A percentile compares a stretch with the other conserved stretches of the same genome.
Evolutionary conservation across 2,329 filamentous ascomycete genomes (phyloP).

Genomic region (Phyllosticta capitalensis): DNA sequence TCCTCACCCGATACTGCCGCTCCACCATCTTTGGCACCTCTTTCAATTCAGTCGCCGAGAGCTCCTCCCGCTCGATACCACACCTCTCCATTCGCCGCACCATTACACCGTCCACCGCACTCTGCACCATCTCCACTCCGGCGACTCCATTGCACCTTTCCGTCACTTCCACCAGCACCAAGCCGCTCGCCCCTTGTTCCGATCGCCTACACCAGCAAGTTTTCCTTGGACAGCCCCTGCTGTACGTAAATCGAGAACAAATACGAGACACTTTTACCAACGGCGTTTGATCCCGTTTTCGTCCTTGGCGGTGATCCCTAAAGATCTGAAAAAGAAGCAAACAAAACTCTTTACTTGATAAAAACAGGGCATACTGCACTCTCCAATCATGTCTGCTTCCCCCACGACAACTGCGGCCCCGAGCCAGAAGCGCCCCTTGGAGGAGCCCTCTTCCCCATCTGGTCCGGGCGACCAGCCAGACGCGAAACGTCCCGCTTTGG

Average conservation of each 20-base stretch:
- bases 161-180: conserved; percentile 18
- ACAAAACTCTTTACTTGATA: conserved; percentile 11
- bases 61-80: conserved; percentile 5
- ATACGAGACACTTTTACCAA: conserved; percentile 10
- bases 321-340: conserved; percentile 21
- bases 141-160: conserved; percentile 3
- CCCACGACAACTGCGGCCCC: conserved; percentile 41
- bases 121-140: conserved; percentile 7
- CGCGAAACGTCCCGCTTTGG: conserved; percentile 89
- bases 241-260: conserved; percentile 45
- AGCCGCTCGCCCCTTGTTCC: conserved; percentile 12
- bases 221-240: conserved; percentile 80
- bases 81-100: conserved; percentile 21
- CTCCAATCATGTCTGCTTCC: conserved; percentile 34
- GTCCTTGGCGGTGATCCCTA: conserved; percentile 18
- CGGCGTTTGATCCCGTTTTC: conserved; percentile 2
- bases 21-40: conserved; percentile 8
- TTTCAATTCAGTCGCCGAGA: conserved; percentile 8
- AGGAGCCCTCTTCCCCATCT: conserved; percentile 93
- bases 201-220: conserved; percentile 51
- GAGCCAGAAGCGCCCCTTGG: conserved; percentile 84
- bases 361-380: conserved; percentile 1
- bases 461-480: conserved; percentile 88
- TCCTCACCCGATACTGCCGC: neutral
- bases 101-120: conserved; percentile 16